These are phyloP conservation scores for Arabidopsis arenosa DNA, from an alignment of 345 rosid genomes.

Conservation along the genomic window DNA sequence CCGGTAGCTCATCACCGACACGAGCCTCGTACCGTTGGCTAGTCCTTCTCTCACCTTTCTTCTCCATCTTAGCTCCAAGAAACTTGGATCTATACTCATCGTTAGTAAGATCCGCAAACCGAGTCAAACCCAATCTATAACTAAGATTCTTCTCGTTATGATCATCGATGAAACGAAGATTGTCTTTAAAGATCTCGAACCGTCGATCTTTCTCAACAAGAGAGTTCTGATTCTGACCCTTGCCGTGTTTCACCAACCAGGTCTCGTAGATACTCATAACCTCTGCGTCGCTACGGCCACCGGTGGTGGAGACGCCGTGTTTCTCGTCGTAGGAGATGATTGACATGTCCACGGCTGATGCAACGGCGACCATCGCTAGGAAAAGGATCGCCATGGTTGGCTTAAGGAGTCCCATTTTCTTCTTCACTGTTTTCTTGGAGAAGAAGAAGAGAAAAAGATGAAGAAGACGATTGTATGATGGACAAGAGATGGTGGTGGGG, in stretches of 20 bases:
- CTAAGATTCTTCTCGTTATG: slow-evolving; percentile 68
- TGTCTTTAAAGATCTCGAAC: slow-evolving; percentile 79
- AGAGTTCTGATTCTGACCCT: slow-evolving; percentile 56
- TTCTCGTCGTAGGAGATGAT: slow-evolving; percentile 68
- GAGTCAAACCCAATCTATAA: slow-evolving; percentile 72
- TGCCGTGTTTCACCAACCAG: slow-evolving; percentile 79
- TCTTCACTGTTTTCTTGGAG: slow-evolving; percentile 22
- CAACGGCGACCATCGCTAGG: slow-evolving; percentile 46
- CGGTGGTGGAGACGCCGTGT: slow-evolving; percentile 45
- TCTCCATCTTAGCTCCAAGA: slow-evolving; percentile 56
- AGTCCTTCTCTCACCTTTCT: slow-evolving; percentile 45
- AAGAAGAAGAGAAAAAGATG: slow-evolving; percentile 25
- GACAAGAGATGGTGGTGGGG: slow-evolving; percentile 35
- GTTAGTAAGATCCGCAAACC: slow-evolving; percentile 88
- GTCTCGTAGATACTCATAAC: slow-evolving; percentile 66
- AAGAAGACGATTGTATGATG: slow-evolving; percentile 31
- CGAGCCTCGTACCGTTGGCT: slow-evolving; percentile 60
- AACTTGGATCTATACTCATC: slow-evolving; percentile 86
- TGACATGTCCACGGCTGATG: slow-evolving; percentile 83
- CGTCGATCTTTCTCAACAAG: slow-evolving; percentile 75
- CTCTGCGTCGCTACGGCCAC: slow-evolving; percentile 66
- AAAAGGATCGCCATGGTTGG: slow-evolving; percentile 48
- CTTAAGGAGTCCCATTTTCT: slow-evolving; percentile 50
- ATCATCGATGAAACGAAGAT: slow-evolving; percentile 78
- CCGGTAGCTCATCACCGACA: slow-evolving; percentile 71